phyloP scores from a whole-genome alignment of 169 alveolate species.

The Cryptosporidium felis region DNA sequence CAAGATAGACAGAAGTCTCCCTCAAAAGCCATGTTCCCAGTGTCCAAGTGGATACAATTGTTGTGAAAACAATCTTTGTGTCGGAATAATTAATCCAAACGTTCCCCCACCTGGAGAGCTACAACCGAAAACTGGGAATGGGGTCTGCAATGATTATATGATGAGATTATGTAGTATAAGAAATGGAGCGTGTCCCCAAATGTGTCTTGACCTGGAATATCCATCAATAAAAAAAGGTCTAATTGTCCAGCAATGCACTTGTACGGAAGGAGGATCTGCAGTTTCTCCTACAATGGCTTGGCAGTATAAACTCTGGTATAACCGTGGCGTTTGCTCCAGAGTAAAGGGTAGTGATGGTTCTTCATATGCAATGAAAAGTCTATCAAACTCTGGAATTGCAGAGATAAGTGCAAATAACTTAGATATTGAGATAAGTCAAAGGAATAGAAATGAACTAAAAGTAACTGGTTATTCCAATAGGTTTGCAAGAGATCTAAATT shows the following conservation, averaged over 20 bases:
- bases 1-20: conserved; percentile 21
- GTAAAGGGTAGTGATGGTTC: conserved; percentile 45
- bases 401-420: conserved; percentile 9
- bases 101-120: conserved; percentile 67
- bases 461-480: conserved; percentile 10
- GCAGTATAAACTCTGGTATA: conserved; percentile 62
- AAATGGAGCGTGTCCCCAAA: conserved; percentile 69
- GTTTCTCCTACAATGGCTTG: conserved; percentile 64
- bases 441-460: background rate
- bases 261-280: conserved; percentile 1
- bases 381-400: conserved; percentile 5
- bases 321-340: conserved; percentile 43
- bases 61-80: conserved; percentile 68
- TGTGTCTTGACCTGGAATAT: conserved; percentile 36
- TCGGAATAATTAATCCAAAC: conserved; percentile 53
- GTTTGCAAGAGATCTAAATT: conserved; percentile 55
- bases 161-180: conserved; percentile 62
- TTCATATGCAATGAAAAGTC: conserved; percentile 26
- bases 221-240: conserved; percentile 52
- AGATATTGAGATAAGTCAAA: background rate
- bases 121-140: conserved; percentile 7
- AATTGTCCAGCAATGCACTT: conserved; percentile 68
- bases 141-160: conserved; percentile 47
- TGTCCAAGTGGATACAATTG: conserved; percentile 70
- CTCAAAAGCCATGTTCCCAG: conserved; percentile 68